These are phyloP conservation scores for Penicillium goetzii DNA, from an alignment of 495 filamentous ascomycete species.

Conservation along the genomic window DNA sequence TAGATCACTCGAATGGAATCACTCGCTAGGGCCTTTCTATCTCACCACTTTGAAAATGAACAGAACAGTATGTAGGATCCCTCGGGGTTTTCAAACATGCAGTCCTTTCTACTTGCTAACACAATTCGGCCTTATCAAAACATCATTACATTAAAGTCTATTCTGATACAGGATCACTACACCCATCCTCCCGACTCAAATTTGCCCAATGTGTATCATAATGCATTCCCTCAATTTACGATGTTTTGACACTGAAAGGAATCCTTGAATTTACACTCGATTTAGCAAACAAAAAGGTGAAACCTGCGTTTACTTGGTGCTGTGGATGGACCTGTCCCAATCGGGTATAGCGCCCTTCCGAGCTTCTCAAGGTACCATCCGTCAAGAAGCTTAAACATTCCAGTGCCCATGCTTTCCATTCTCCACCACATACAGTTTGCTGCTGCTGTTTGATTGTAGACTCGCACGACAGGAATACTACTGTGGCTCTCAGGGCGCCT, in stretches of 20 bases:
- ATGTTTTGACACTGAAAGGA: background rate
- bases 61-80: background rate
- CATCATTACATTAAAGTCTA: no score
- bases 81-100: background rate
- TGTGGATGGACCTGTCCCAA: background rate
- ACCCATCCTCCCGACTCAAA: no score
- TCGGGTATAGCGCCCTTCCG: conserved; percentile 15
- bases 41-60: background rate
- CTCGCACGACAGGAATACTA: background rate
- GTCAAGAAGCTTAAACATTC: conserved; percentile 7
- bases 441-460: background rate
- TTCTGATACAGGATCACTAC: no score
- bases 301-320: background rate
- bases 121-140: no score
- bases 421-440: background rate
- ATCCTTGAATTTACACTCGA: background rate
- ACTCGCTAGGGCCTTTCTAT: background rate
- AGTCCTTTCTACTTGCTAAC: no score
- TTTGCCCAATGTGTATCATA: no score
- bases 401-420: background rate
- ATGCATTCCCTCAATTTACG: no score
- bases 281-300: background rate
- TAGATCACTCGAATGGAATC: background rate
- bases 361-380: conserved; percentile 14
- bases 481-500: background rate